phyloP scores from a whole-genome alignment of 169 alveolate genomes.

The Eimeria praecox region DNA sequence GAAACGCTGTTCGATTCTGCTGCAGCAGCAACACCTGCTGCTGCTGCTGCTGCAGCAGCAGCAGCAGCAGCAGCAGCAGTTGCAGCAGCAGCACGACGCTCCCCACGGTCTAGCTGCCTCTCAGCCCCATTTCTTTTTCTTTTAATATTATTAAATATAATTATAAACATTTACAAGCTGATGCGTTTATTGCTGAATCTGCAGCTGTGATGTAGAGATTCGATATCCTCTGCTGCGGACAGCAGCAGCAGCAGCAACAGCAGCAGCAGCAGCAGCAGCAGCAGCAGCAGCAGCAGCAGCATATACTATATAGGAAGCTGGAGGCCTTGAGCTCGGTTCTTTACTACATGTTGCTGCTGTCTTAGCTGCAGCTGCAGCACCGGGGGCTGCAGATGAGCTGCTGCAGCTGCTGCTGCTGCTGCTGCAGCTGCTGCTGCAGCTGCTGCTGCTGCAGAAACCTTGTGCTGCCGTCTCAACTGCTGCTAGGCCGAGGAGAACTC shows the following conservation, averaged over 20 bases:
- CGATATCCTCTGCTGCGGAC: not conserved
- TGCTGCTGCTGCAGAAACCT: not conserved
- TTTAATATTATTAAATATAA: not conserved
- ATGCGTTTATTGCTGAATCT: not conserved
- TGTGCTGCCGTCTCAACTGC: not conserved
- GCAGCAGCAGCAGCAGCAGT: slow-evolving; percentile 14
- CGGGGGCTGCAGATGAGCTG: not conserved
- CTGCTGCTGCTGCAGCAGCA: no score
- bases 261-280: slow-evolving; percentile 18
- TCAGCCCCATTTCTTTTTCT: not conserved
- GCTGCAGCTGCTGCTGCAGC: not conserved
- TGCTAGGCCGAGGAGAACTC: no score
- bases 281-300: slow-evolving; percentile 28
- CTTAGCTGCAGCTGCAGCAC: not conserved
- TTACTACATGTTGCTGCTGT: not conserved
- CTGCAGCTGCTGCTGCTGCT: not conserved
- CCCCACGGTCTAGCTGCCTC: slow-evolving; percentile 18
- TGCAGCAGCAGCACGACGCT: slow-evolving; percentile 13
- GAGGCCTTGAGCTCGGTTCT: no score
- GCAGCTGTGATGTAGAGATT: not conserved
- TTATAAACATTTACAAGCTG: not conserved
- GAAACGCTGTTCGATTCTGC: not conserved
- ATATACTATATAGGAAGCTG: not conserved
- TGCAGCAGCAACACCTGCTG: not conserved
- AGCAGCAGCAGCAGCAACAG: not conserved